Evolutionary conservation across 2,329 filamentous ascomycete species (phyloP), one percentile per base, ranked within the genome.

Genomic region (Exophiala alcalophila): DNA sequence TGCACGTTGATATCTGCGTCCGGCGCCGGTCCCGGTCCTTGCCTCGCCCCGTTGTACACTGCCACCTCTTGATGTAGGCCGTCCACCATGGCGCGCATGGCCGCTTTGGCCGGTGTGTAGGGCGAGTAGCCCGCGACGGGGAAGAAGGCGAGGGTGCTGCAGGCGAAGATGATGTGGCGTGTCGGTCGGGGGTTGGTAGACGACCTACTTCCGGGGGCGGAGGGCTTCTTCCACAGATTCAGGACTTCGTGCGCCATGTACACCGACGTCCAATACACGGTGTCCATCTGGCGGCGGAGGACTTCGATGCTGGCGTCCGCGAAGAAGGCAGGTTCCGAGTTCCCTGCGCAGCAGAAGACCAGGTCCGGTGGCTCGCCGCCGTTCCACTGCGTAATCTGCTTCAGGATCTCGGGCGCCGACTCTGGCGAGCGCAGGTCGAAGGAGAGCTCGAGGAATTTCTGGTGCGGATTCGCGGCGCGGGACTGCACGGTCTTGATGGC

Each of bases 261-360:
- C 27, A 84, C 83, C 20, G 82, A 81, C 34, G 87, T 86, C 76
- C 83, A 95, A 70, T 87, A 97, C 67, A 96, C 91, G 55, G 91
- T 78, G 60, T 95, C 87, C 87, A 95, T 95, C 63, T 94, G 87
- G 52, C 74, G 71, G 28, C 83, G 77, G 53, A 89, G 70, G 8
- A 76, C 77, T 5, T 80, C 69, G 38, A 86, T 70, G 6, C 84
- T 74, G 26, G 80, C 80, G 49, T 95, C 86, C 53, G 86, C 65
- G 69, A 91, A 94, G 49, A 94, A 82, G 24, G 78, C 75, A 0
- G 90, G 90, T 11, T 72, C 74, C 4, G 85, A 78, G 52, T 78
- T 73, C 47, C 91, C 91, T 3, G 91, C 91, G 36, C 89, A 77
- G 61, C 87, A 90, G 89, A 92, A 97, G 23, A 97, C 85, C 43